Conservation (phyloP, 139 green algal species). For the Marvania coccoides region DNA sequence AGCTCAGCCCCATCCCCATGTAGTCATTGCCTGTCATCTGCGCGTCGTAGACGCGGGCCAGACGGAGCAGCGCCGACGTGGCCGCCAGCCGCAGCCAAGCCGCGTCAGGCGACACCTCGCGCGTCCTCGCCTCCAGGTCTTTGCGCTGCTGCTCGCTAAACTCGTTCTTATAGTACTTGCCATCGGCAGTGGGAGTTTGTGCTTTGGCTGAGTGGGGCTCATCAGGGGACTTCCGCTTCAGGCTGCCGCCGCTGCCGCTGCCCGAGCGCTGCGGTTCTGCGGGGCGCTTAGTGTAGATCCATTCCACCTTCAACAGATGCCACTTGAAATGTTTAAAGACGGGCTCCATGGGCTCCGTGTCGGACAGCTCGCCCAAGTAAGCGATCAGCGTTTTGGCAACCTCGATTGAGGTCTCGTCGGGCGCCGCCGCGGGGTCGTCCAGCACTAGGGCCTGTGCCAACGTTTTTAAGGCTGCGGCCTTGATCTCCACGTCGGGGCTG, state of each 20-base stretch:
- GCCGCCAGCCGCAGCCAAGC: conserved; percentile 47
- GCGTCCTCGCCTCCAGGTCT: conserved; percentile 8
- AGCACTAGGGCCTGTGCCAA: conserved; percentile 33
- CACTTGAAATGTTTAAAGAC: conserved; percentile 16
- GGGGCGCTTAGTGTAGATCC: too few relatives aligned
- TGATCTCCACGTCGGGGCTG: conserved; percentile 26
- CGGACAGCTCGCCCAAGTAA: conserved; percentile 26
- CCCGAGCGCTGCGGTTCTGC: background rate
- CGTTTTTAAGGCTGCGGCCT: conserved; percentile 38
- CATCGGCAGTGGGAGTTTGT: too few relatives aligned
- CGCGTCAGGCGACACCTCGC: conserved; percentile 12
- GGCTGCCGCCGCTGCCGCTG: background rate
- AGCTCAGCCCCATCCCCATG: conserved; percentile 41
- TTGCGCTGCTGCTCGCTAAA: background rate
- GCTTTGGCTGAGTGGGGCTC: too few relatives aligned
- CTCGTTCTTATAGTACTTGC: too few relatives aligned
- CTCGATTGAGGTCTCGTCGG: conserved; percentile 11
- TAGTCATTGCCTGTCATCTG: conserved; percentile 29
- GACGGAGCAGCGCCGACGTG: conserved; percentile 42
- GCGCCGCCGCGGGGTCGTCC: background rate
- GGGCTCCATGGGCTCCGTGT: conserved; percentile 9
- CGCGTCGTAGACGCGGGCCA: conserved; percentile 49
- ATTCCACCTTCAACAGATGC: background rate
- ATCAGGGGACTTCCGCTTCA: background rate
- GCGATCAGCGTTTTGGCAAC: conserved; percentile 1